These are phyloP conservation scores for Solanum appendiculatum DNA, from an alignment of 257 asterid genomes.

Conservation along the genomic window DNA sequence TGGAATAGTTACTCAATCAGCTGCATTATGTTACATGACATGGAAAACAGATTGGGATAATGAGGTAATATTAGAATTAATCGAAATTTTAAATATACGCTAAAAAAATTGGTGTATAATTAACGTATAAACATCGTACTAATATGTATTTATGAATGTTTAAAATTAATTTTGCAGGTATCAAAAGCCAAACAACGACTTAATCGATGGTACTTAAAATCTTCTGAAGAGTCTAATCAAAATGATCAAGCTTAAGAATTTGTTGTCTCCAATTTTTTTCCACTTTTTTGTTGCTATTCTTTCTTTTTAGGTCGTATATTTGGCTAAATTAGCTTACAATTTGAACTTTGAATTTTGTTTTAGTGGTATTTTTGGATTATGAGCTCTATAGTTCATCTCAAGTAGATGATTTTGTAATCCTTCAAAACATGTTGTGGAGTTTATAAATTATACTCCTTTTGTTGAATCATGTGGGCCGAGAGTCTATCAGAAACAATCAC, in stretches of 20 bases:
- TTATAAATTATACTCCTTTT: neutral
- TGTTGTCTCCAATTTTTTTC: neutral
- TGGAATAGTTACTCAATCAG: constrained; percentile 50
- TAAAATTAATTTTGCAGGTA: neutral
- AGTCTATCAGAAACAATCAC: neutral
- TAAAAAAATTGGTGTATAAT: neutral
- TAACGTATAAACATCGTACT: neutral
- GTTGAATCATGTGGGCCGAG: neutral
- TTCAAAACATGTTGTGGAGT: neutral
- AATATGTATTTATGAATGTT: neutral
- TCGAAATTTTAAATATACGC: neutral
- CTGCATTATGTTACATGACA: constrained; percentile 62
- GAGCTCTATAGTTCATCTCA: neutral
- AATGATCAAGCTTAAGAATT: constrained; percentile 23
- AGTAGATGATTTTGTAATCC: neutral
- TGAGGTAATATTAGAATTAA: constrained; percentile 17
- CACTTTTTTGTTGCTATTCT: neutral
- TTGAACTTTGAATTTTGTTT: neutral
- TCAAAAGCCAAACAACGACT: neutral
- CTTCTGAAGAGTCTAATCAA: constrained; percentile 33
- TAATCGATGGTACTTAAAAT: constrained; percentile 35
- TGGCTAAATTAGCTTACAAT: neutral
- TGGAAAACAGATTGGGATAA: constrained; percentile 72
- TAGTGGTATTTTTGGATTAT: neutral
- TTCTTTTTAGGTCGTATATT: neutral